A percentile compares a stretch with the other conserved stretches of the same genome.
Conservation (phyloP, 1,139 yeast species). For the Debaryomyces coudertii region DNA sequence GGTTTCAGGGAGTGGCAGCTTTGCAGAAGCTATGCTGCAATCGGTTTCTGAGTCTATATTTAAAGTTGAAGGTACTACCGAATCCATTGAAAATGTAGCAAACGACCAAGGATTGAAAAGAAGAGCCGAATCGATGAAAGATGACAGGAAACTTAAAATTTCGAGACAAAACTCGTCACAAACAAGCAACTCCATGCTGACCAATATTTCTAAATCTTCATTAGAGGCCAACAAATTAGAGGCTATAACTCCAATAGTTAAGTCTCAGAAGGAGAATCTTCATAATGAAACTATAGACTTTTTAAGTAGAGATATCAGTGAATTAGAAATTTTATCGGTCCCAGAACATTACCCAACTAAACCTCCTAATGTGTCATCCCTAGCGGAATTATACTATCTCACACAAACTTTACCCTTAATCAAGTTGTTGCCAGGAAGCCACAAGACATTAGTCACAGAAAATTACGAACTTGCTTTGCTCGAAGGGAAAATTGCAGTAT, state of each 20-base stretch:
- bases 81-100: not conserved
- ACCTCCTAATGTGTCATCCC: conserved; percentile 56
- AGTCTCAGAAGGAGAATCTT: conserved; percentile 23
- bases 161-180: not conserved
- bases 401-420: conserved; percentile 87
- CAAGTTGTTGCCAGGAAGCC: conserved; percentile 80
- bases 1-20: conserved; percentile 2
- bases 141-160: conserved; percentile 1
- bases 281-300: conserved; percentile 28
- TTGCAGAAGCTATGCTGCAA: conserved; percentile 5
- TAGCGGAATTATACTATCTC: conserved; percentile 83
- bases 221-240: conserved; percentile 1
- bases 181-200: not conserved
- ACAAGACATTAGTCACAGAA: conserved; percentile 82
- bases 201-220: conserved; percentile 3
- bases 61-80: not conserved
- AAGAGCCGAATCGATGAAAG: conserved; percentile 5
- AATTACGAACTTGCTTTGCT: conserved; percentile 81
- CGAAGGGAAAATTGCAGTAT: conserved; percentile 94
- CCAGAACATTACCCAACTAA: conserved; percentile 50
- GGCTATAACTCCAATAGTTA: conserved; percentile 17
- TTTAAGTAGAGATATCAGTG: conserved; percentile 30
- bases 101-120: conserved; percentile 3
- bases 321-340: conserved; percentile 42
- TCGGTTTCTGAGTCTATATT: conserved; percentile 2